Evolutionary conservation across 2,329 filamentous ascomycete species (phyloP), one percentile per base, ranked within the genome.

Genomic region (Helotiales sp.): DNA sequence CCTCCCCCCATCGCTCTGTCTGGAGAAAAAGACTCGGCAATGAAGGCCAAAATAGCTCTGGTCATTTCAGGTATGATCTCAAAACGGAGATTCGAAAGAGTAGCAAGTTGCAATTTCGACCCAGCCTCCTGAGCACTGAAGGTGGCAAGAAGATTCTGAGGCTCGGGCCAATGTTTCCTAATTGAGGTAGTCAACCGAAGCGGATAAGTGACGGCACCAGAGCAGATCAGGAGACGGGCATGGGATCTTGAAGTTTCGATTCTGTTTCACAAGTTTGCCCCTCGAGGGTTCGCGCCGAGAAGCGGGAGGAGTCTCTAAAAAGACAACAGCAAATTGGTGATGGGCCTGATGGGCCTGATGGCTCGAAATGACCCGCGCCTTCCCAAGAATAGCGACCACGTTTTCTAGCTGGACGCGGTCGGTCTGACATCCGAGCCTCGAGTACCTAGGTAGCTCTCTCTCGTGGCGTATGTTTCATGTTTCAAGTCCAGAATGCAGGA

Each of bases 311-410:
- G 40, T 44, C 8, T 44, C 40, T 44, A 44, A 44, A 44, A 15
- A 24, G 22, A 44, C 5, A 44, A 10, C 22, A 12, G 27, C 22
- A 19, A 25, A 22, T 17, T 30, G 50, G 34, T 19, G 29, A 22
- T 47, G 22, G 22, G 40, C 19, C 27, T 48, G 46, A 30, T n/a
- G 33, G 33, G 9, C 34, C 42, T 22, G 8, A 6, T 44, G 40
- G 40, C 55, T 44, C 27, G 40, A 44, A 42, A 24, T 25, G 27
- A 24, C 9, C 27, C 22, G 22, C 22, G 22, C 3, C 22, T 8
- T 27, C 40, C 55, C 47, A 58, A 58, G 53, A 60, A 63, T 63
- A 60, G 60, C 54, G 49, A 46, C 60, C 58, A 63, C 60, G 60
- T 60, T 63, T 19, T 48, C 46, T 48, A 51, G 48, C 46, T 54